Evolutionary conservation across 1,284 basidiomycete genomes (phyloP), one percentile per base, ranked within the genome.

Genomic region (Pseudozyma thailandica): DNA sequence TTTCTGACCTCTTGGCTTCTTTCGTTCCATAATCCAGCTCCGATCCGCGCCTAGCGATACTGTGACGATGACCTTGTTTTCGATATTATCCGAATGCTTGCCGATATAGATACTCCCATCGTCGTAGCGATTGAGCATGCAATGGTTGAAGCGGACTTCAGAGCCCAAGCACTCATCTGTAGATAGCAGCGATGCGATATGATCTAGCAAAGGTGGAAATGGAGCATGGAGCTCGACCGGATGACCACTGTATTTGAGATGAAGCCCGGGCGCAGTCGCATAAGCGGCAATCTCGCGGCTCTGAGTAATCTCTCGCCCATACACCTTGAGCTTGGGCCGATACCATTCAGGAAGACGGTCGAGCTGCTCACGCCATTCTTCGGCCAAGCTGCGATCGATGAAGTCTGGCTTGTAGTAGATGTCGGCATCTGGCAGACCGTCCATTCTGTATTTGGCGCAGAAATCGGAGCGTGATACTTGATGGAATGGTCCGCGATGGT

Each of bases 51-150:
- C 87, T 0, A 88, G 77, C 6, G 84, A 85, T 21, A 87, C 75
- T 15, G 84, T 85, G 8, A 86, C 87, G 47, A 88, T 87, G 51
- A 87, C 86, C 52, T 85, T 76, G 60, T 84, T 81, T 47, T 63
- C 65, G n/a, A 55, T 72, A 30, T 83, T 85, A 52, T 85, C 85
- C 35, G 83, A 72, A 52, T 85, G 85, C 25, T 50, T 44, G 10
- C 81, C 81, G 27, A 87, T 87, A 55, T 86, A 85, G 12, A 86
- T 83, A 15, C 46, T 63, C 12, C 86, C 87, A 66, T 85, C 82
- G 48, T 85, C 85, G 71, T 87, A 88, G 20, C 81, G 75, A 56
- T 88, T 88, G 65, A 87, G 77, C 86, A 87, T 86, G 59, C 83
- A 83, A 64, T 87, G 86, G 52, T 87, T 87, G 81, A 87, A 87